Percentiles rank a stretch among this genome's conserved stretches.
phyloP scores from a whole-genome alignment of 179 eudicot species.

The Drosera spatulata region DNA sequence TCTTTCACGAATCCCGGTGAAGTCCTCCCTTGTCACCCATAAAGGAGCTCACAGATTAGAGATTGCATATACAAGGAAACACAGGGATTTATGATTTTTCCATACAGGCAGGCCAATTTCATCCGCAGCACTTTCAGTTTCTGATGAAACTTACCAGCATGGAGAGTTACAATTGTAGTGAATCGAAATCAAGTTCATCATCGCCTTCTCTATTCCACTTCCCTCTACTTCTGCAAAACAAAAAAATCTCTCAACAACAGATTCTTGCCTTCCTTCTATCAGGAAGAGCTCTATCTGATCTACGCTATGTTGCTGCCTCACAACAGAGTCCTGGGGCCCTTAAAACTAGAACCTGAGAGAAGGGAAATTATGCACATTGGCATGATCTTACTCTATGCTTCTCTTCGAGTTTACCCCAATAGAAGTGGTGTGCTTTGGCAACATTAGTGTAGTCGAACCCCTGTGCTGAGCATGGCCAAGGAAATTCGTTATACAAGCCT shows the following conservation, averaged over 20 bases:
- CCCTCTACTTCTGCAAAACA: conserved; percentile 30
- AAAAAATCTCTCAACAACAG: conserved; percentile 13
- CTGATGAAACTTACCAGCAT: conserved; percentile 14
- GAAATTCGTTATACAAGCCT: no score
- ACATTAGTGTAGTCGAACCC: neutral
- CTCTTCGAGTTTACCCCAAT: neutral
- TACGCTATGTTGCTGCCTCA: conserved; percentile 27
- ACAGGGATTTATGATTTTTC: conserved; percentile 28
- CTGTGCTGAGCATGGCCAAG: no score
- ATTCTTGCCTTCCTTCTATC: conserved; percentile 13
- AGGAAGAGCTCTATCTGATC: conserved; percentile 31
- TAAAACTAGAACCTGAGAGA: neutral
- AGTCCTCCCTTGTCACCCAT: conserved; percentile 23
- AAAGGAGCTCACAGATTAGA: conserved; percentile 48
- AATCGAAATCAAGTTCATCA: conserved; percentile 22
- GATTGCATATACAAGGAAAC: conserved; percentile 40
- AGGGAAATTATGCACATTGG: neutral
- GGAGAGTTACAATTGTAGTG: conserved; percentile 19
- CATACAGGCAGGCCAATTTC: conserved; percentile 31
- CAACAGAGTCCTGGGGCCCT: conserved; percentile 8
- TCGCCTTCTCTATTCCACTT: conserved; percentile 21
- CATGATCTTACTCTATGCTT: neutral
- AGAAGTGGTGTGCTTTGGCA: neutral
- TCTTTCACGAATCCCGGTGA: conserved; percentile 47
- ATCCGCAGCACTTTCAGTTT: conserved; percentile 23